Conservation (phyloP, 139 green algal species). For the Raphidocelis subcapitata region DNA sequence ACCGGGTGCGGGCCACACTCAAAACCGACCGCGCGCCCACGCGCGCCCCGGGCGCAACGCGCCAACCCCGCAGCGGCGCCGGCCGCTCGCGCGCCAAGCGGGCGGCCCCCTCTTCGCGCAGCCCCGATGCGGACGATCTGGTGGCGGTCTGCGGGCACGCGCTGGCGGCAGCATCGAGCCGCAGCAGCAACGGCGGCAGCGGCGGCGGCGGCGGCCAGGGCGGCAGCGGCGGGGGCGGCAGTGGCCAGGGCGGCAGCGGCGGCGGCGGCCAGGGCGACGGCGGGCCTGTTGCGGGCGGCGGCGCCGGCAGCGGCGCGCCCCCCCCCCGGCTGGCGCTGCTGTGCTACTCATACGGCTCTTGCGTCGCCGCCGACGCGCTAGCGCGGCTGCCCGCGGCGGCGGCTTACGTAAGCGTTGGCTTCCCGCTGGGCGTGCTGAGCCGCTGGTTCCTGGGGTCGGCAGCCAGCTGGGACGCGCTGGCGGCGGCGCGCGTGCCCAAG, state of each 20-base stretch:
- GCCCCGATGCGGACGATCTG: too few species aligned
- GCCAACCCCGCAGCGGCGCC: too few species aligned
- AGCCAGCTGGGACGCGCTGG: constrained; percentile 13
- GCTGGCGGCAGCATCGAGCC: not conserved
- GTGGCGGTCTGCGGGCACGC: too few species aligned
- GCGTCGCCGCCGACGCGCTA: constrained; percentile 10
- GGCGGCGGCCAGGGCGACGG: not conserved
- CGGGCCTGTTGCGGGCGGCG: not conserved
- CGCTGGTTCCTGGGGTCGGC: constrained; percentile 3
- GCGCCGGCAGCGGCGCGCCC: not conserved
- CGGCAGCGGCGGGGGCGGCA: not conserved
- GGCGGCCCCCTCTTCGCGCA: too few species aligned
- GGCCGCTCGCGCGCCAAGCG: too few species aligned
- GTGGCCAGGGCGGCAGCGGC: not conserved
- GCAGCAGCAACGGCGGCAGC: not conserved
- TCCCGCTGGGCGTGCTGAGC: constrained; percentile 9
- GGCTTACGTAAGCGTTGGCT: constrained; percentile 26
- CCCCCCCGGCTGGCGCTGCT: not conserved
- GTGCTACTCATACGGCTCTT: constrained; percentile 25
- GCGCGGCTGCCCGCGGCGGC: constrained; percentile 20
- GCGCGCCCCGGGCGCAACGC: too few species aligned
- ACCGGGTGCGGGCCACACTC: not conserved
- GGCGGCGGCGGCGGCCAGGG: not conserved
- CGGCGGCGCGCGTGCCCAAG: constrained; percentile 11
- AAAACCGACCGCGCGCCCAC: too few species aligned